Conservation (phyloP, 2,329 filamentous ascomycete species). For the Thelonectria olida region DNA sequence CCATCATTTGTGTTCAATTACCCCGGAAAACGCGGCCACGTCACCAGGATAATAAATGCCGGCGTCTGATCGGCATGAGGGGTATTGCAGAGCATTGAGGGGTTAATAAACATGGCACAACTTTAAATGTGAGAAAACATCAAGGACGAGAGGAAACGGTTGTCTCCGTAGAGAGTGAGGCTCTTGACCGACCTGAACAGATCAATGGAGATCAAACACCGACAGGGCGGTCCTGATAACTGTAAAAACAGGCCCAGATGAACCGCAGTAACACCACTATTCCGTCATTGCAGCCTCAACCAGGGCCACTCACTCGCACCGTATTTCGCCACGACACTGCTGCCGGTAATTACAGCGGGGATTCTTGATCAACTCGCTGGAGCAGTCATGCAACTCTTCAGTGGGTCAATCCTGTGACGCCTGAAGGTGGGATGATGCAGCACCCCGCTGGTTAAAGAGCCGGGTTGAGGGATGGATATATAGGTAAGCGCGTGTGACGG, state of each 20-base stretch:
- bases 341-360: background rate
- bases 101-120: background rate
- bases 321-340: background rate
- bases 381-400: background rate
- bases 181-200: background rate
- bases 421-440: background rate
- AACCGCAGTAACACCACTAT: background rate
- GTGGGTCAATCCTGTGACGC: background rate
- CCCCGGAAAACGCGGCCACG: background rate
- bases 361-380: background rate
- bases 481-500: background rate
- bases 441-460: background rate
- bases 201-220: background rate
- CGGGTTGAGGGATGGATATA: no score
- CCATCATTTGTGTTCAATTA: no score
- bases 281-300: background rate
- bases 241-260: background rate
- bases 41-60: background rate
- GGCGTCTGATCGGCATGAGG: background rate
- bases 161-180: background rate
- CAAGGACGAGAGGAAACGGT: background rate
- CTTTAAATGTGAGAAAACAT: background rate
- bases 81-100: background rate
- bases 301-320: background rate
- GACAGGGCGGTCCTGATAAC: background rate